phyloP scores from a whole-genome alignment of 169 alveolate genomes.

The Babesia sp. region DNA sequence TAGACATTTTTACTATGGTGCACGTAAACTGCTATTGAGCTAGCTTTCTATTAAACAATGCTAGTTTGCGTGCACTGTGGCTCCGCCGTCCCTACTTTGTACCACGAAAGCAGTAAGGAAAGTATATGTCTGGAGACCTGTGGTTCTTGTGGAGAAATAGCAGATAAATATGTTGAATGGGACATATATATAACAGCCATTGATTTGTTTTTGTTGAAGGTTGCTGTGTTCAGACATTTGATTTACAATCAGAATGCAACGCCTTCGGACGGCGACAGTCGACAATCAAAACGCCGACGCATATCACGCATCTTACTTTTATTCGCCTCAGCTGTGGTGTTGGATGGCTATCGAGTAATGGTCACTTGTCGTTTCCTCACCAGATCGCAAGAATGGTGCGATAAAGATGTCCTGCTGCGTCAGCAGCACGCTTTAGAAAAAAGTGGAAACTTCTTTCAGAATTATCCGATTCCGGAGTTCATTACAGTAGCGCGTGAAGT shows the following conservation, averaged over 20 bases:
- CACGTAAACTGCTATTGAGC: no score
- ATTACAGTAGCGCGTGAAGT: background rate
- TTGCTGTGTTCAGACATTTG: slow-evolving; percentile 47
- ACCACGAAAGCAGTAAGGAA: slow-evolving; percentile 31
- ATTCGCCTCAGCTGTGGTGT: slow-evolving; percentile 40
- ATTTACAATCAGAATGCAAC: slow-evolving; percentile 33
- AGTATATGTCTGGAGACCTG: slow-evolving; percentile 50
- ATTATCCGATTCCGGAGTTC: background rate
- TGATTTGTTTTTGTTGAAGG: slow-evolving; percentile 47
- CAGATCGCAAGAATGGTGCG: slow-evolving; percentile 41
- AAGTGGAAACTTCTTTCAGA: background rate
- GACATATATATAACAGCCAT: slow-evolving; percentile 47
- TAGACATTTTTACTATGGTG: no score
- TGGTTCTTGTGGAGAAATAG: slow-evolving; percentile 49
- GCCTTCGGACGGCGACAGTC: slow-evolving; percentile 4
- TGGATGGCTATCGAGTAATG: slow-evolving; percentile 43
- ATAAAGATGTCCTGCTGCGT: slow-evolving; percentile 3
- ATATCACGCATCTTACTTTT: slow-evolving; percentile 8
- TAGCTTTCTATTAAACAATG: no score
- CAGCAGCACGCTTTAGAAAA: slow-evolving; percentile 10
- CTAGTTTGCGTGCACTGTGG: slow-evolving; percentile 70
- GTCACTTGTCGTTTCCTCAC: slow-evolving; percentile 25
- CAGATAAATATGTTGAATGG: slow-evolving; percentile 67
- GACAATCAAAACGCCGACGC: background rate
- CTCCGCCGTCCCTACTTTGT: slow-evolving; percentile 37